Evolutionary conservation across 1,284 basidiomycete genomes (phyloP).

Genomic region (Apiotrichum gamsii): DNA sequence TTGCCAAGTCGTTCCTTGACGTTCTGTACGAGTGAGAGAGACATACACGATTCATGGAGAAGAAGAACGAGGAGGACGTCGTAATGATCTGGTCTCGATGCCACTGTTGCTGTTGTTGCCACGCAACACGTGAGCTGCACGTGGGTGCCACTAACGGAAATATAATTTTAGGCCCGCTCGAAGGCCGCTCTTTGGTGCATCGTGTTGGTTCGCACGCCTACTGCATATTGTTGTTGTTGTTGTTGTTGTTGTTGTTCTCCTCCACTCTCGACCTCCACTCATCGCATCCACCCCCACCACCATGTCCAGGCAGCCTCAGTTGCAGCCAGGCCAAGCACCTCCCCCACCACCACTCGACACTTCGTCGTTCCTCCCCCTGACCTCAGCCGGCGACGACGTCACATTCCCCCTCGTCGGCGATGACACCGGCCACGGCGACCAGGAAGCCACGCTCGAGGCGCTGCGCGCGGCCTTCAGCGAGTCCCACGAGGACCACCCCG

Average conservation of each 20-base stretch:
- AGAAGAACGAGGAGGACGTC: no score
- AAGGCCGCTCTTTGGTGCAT: neutral
- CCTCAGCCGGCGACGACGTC: conserved; percentile 9
- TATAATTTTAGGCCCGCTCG: neutral
- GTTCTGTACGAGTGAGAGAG: conserved; percentile 62
- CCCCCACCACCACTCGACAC: conserved; percentile 7
- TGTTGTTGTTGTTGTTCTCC: neutral
- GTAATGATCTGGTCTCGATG: no score
- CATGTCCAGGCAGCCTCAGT: neutral
- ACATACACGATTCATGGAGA: no score
- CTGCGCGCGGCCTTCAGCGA: conserved; percentile 29
- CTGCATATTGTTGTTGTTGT: no score
- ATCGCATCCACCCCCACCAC: neutral
- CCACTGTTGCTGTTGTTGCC: no score
- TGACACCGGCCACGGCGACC: conserved; percentile 15
- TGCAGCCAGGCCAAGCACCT: neutral
- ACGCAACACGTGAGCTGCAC: neutral
- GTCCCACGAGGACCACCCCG: conserved; percentile 3
- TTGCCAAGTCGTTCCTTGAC: conserved; percentile 76
- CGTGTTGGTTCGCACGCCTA: conserved; percentile 9
- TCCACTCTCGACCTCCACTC: conserved; percentile 10
- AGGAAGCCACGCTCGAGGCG: conserved; percentile 32
- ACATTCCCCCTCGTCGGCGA: conserved; percentile 16
- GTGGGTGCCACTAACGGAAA: neutral
- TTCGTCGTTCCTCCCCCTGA: conserved; percentile 10